A percentile compares a stretch with the other conserved stretches of the same genome.
phyloP scores from a whole-genome alignment of 768 basidiomycete genomes.

The Exidia glandulosa region DNA sequence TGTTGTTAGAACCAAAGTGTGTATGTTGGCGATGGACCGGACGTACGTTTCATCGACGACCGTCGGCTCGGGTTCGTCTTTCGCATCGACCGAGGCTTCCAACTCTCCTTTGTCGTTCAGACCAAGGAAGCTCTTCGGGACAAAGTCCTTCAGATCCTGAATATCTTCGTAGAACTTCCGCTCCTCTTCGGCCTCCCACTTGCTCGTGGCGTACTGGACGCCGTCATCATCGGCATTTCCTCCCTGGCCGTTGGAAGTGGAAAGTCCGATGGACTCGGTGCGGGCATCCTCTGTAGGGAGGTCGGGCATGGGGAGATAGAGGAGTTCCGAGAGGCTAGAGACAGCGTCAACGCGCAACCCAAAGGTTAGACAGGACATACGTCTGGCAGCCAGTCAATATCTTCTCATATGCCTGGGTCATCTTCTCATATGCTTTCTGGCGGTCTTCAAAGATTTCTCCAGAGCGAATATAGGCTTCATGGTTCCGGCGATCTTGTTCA shows the following conservation, averaged over 20 bases:
- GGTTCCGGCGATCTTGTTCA: slow-evolving; percentile 93
- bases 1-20: slow-evolving; percentile 32
- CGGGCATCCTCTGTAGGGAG: slow-evolving; percentile 74
- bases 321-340: slow-evolving; percentile 76
- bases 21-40: not conserved
- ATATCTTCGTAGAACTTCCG: slow-evolving; percentile 87
- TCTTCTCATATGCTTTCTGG: slow-evolving; percentile 97
- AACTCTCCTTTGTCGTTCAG: slow-evolving; percentile 30
- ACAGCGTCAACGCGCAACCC: slow-evolving; percentile 6
- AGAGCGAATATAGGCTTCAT: slow-evolving; percentile 98
- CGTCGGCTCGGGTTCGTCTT: slow-evolving; percentile 11
- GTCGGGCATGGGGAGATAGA: slow-evolving; percentile 68
- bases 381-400: slow-evolving; percentile 79
- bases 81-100: slow-evolving; percentile 11
- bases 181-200: slow-evolving; percentile 99
- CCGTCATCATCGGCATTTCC: slow-evolving; percentile 49
- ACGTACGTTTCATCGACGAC: not conserved
- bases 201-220: slow-evolving; percentile 45
- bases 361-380: slow-evolving; percentile 31
- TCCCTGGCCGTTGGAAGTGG: slow-evolving; percentile 32
- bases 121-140: slow-evolving; percentile 79
- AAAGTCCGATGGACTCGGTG: slow-evolving; percentile 72
- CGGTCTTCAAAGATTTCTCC: slow-evolving; percentile 99
- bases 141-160: slow-evolving; percentile 82
- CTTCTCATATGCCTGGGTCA: slow-evolving; percentile 94